Evolutionary conservation across 2,329 filamentous ascomycete genomes (phyloP), one percentile per base, ranked within the genome.

Genomic region (Pestalotiopsis sp.): DNA sequence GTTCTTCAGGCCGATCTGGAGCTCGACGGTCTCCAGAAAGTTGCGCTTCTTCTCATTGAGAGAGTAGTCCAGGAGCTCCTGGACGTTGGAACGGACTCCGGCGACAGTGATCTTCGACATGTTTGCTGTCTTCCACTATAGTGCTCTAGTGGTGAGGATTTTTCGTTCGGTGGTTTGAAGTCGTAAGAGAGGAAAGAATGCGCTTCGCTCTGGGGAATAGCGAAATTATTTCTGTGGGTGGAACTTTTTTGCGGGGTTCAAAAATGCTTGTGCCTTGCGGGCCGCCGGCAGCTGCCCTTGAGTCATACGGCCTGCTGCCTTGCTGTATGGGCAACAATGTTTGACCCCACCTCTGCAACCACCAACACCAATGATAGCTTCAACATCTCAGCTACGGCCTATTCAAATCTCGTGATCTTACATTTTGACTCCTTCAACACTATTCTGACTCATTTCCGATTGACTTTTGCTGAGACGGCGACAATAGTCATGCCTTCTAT

Each of bases 11-110:
- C 93, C 93, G 88, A 97, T 96, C 85, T 94, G 80, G 73, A 81
- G 92, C 85, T 94, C 92, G 83, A 97, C 93, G 82, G 93, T 95
- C 89, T 96, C 94, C 83, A 97, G 89, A 88, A 97, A 98, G 91
- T 97, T 97, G 79, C 94, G 89, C 93, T 97, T 97, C 92, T 97
- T 97, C 85, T 93, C 93, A 85, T 97, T 91, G 80, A 88, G 88
- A 82, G 93, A 97, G 92, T 98, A 98, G 81, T 97, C 92, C 80
- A 99, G 92, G 81, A 99, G 90, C 84, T 96, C 90, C 84, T 92
- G 87, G 84, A 98, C 93, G 88, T 98, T 76, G 66, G 72, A 67
- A 75, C 77, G 80, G 79, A 81, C 79, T 79, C 78, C 78, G 77
- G 78, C 52, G 52, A 58, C 90, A 90, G 92, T 93, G 86, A 94